phyloP scores from a whole-genome alignment of 2,329 filamentous ascomycete species.

The Xylariaceae sp. region DNA sequence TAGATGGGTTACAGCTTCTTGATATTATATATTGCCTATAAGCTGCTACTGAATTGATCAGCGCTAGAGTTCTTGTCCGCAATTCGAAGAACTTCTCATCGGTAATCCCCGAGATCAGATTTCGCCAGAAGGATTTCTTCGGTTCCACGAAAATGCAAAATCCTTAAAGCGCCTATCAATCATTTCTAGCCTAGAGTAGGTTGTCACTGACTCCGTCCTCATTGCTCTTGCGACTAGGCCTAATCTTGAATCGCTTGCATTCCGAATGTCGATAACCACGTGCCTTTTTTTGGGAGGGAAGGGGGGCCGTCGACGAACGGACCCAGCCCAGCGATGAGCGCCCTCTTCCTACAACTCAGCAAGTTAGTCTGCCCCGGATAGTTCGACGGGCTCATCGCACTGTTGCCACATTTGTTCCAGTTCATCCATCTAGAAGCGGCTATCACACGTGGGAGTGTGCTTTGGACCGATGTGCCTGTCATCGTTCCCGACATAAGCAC shows the following conservation, averaged over 20 bases:
- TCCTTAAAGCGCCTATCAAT: conserved; percentile 1
- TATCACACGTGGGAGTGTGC: no score
- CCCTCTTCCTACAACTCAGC: conserved; percentile 1
- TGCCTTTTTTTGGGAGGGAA: background rate
- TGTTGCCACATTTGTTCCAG: conserved; percentile 5
- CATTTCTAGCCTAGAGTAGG: background rate
- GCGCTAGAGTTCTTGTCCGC: conserved; percentile 4
- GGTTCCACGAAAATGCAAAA: background rate
- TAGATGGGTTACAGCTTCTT: conserved; percentile 4
- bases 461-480: no score
- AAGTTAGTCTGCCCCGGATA: background rate
- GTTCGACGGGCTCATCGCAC: background rate
- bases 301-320: background rate
- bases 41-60: no score
- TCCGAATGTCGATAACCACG: background rate
- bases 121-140: conserved; percentile 4
- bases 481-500: no score
- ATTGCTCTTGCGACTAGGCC: conserved; percentile 2
- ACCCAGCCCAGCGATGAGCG: background rate
- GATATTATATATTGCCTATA: no score
- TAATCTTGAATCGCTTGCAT: conserved; percentile 1
- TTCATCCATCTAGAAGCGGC: background rate
- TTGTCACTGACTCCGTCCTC: conserved; percentile 4
- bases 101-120: conserved; percentile 6
- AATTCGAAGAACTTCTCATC: conserved; percentile 8